Conservation (phyloP, 176 grass and related monocot genomes). For the Neostapfia colusana region DNA sequence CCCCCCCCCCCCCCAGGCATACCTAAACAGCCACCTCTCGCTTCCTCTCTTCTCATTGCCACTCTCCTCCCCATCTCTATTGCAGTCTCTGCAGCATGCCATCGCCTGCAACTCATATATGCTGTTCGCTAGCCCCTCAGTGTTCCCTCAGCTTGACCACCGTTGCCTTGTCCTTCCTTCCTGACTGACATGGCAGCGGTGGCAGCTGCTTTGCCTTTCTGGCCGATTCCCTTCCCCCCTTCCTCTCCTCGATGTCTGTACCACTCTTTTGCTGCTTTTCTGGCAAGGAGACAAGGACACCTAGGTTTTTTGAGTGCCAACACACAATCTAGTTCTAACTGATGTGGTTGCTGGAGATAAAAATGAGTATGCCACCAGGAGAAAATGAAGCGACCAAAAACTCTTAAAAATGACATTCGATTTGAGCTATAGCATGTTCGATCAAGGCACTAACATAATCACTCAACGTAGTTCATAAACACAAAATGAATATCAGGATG, state of each 20-base stretch:
- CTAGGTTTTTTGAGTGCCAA: not conserved
- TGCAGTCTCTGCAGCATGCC: not conserved
- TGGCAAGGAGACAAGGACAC: too few relatives aligned
- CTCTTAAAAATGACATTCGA: not conserved
- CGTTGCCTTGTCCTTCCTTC: too few relatives aligned
- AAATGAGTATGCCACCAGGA: not conserved
- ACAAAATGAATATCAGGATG: not conserved
- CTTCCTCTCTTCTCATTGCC: not conserved
- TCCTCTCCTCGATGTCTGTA: too few relatives aligned
- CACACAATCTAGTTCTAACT: not conserved
- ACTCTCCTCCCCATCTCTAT: not conserved
- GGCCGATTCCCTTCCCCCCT: too few relatives aligned
- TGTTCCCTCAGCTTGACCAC: too few relatives aligned
- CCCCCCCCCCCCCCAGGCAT: too few relatives aligned
- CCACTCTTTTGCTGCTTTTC: too few relatives aligned
- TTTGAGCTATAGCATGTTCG: not conserved
- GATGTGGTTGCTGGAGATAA: not conserved
- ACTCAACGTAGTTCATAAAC: not conserved
- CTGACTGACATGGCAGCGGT: too few relatives aligned
- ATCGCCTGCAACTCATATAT: too few relatives aligned
- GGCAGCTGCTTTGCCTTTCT: too few relatives aligned
- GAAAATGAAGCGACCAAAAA: not conserved
- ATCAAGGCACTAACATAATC: not conserved
- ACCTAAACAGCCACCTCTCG: not conserved
- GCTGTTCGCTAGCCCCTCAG: too few relatives aligned